Conservation (phyloP, 163 green algal species). For the Scenedesmus sp. region DNA sequence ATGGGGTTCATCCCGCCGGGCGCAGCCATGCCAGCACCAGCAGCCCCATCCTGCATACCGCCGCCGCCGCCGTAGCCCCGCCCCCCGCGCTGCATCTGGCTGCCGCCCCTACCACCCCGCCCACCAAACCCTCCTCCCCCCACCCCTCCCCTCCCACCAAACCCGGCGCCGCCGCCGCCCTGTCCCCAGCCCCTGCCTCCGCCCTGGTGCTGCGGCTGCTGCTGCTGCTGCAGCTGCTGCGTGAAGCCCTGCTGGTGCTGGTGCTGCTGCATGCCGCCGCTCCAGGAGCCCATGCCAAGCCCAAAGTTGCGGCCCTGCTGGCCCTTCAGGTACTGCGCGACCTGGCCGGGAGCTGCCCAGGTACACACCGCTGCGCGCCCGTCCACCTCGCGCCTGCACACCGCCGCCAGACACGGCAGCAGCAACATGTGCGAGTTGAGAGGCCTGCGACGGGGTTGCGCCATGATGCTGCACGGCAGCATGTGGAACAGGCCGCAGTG, state of each 20-base stretch:
- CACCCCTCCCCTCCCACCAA: background rate
- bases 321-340: background rate
- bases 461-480: background rate
- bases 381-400: constrained; percentile 21
- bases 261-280: constrained; percentile 15
- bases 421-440: background rate
- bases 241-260: constrained; percentile 13
- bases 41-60: constrained; percentile 37
- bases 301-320: background rate
- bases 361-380: background rate
- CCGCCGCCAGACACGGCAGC: too few species aligned
- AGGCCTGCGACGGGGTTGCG: too few species aligned
- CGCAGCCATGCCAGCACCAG: constrained; percentile 41
- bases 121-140: constrained; percentile 8
- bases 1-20: constrained; percentile 52
- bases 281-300: background rate
- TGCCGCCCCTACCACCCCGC: background rate
- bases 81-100: background rate
- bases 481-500: background rate
- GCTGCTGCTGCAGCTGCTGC: constrained; percentile 39
- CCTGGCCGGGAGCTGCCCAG: background rate
- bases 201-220: constrained; percentile 39
- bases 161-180: background rate
- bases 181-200: constrained; percentile 22
- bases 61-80: constrained; percentile 7